Conservation (phyloP, 768 basidiomycete species). For the Tricholoma sp. region DNA sequence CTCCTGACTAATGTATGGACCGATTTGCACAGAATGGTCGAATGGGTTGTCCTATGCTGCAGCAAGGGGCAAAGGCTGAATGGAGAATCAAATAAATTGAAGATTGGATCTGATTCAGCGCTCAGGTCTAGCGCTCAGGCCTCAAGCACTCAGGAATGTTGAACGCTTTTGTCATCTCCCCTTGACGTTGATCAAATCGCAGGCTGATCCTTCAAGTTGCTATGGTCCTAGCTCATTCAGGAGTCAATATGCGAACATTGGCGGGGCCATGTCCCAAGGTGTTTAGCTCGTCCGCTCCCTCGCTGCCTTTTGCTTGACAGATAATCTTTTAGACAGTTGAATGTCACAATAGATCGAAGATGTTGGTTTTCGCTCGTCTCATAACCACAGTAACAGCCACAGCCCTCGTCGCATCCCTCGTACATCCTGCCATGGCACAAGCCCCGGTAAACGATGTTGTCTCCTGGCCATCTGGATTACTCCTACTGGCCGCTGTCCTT, state of each 20-base stretch:
- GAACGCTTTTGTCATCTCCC: too few relatives aligned
- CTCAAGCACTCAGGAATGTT: too few relatives aligned
- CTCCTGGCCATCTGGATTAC: conserved; percentile 22
- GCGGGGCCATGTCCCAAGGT: background rate
- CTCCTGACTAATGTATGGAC: too few relatives aligned
- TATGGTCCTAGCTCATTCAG: background rate
- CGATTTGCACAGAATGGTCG: too few relatives aligned
- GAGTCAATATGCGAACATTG: background rate
- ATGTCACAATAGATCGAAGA: background rate
- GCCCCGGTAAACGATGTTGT: conserved; percentile 25
- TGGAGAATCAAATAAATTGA: too few relatives aligned
- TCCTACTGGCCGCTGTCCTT: conserved; percentile 23
- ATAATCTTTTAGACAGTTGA: background rate
- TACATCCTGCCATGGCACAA: conserved; percentile 16
- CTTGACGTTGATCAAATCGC: too few relatives aligned
- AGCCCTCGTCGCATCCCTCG: conserved; percentile 4
- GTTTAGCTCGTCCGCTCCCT: background rate
- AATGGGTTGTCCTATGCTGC: too few relatives aligned
- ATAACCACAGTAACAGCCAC: background rate
- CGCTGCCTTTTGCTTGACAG: background rate
- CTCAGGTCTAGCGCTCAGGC: too few relatives aligned
- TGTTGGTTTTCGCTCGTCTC: background rate
- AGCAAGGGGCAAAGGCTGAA: too few relatives aligned
- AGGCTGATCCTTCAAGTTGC: too few relatives aligned
- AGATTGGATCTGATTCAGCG: too few relatives aligned